Conservation (phyloP, 805 yeast species). For the Ogataea pini region DNA sequence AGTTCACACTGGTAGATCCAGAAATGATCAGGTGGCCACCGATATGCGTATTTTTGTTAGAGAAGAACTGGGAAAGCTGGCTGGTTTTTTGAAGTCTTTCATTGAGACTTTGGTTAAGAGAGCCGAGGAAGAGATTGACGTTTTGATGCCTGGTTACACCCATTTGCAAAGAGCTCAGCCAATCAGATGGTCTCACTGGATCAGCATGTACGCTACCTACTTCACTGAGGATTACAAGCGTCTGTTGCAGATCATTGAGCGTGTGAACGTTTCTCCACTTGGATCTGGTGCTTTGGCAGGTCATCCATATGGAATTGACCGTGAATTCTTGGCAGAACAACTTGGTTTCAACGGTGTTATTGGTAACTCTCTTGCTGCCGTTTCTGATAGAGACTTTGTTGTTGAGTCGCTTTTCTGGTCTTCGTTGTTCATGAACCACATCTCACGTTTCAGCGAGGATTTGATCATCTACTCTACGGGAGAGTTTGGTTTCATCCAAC, state of each 20-base stretch:
- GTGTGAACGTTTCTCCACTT: slow-evolving; percentile 87
- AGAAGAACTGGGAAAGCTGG: slow-evolving; percentile 65
- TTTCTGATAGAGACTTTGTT: slow-evolving; percentile 95
- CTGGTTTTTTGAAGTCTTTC: slow-evolving; percentile 56
- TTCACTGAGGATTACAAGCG: slow-evolving; percentile 89
- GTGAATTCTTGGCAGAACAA: slow-evolving; percentile 81
- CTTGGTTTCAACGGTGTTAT: slow-evolving; percentile 83
- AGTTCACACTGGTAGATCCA: slow-evolving; percentile 98
- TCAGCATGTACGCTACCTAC: slow-evolving; percentile 91
- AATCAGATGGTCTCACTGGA: slow-evolving; percentile 99
- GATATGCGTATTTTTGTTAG: slow-evolving; percentile 95
- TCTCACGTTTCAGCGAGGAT: slow-evolving; percentile 93
- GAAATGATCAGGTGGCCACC: slow-evolving; percentile 99
- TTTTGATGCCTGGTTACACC: slow-evolving; percentile 98
- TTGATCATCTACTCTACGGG: slow-evolving; percentile 94
- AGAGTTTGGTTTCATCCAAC: slow-evolving; percentile 90
- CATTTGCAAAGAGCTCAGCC: slow-evolving; percentile 99
- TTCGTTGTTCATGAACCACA: slow-evolving; percentile 90
- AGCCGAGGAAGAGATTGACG: slow-evolving; percentile 84
- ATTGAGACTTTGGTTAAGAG: slow-evolving; percentile 69
- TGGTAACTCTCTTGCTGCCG: slow-evolving; percentile 96
- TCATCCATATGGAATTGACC: slow-evolving; percentile 98
- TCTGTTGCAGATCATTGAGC: slow-evolving; percentile 71
- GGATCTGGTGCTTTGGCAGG: slow-evolving; percentile 99
- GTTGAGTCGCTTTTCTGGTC: slow-evolving; percentile 96